phyloP scores from a whole-genome alignment of 1,284 basidiomycete genomes.

The Agaricales sp. region DNA sequence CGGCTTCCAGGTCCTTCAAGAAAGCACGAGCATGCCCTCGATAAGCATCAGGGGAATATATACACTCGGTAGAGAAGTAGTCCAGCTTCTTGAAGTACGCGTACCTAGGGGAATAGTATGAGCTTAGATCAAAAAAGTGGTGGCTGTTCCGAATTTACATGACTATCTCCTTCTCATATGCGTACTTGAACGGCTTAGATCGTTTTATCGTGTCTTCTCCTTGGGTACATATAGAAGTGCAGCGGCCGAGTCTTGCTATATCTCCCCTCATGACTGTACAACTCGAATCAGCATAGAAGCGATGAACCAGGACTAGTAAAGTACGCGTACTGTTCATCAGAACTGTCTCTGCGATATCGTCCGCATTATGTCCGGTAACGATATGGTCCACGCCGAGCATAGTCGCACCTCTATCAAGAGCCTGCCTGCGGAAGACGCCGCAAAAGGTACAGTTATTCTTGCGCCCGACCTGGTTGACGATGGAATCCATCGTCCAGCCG shows the following conservation, averaged over 20 bases:
- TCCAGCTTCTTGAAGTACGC: slow-evolving; percentile 98
- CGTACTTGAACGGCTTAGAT: slow-evolving; percentile 98
- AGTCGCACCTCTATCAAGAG: slow-evolving; percentile 89
- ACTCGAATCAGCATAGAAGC: slow-evolving; percentile 5
- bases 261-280: slow-evolving; percentile 90
- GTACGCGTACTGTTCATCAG: slow-evolving; percentile 94
- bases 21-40: slow-evolving; percentile 92
- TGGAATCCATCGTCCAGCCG: slow-evolving; percentile 99
- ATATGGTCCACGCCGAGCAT: slow-evolving; percentile 92
- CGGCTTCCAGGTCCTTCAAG: slow-evolving; percentile 91
- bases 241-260: slow-evolving; percentile 87
- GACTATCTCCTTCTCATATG: slow-evolving; percentile 99
- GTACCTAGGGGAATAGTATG: slow-evolving; percentile 50
- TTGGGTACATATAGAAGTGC: slow-evolving; percentile 89
- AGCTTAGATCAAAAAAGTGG: slow-evolving; percentile 2
- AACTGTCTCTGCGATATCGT: slow-evolving; percentile 98
- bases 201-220: slow-evolving; percentile 93
- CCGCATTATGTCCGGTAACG: slow-evolving; percentile 98
- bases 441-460: slow-evolving; percentile 99
- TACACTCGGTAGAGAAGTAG: slow-evolving; percentile 99
- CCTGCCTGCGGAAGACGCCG: slow-evolving; percentile 94
- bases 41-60: slow-evolving; percentile 97
- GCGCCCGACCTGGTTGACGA: slow-evolving; percentile 89
- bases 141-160: slow-evolving; percentile 50
- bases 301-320: not conserved